These are phyloP conservation scores for Pseudocercospora macadamiae DNA, from an alignment of 2,329 filamentous ascomycete species.

Conservation along the genomic window DNA sequence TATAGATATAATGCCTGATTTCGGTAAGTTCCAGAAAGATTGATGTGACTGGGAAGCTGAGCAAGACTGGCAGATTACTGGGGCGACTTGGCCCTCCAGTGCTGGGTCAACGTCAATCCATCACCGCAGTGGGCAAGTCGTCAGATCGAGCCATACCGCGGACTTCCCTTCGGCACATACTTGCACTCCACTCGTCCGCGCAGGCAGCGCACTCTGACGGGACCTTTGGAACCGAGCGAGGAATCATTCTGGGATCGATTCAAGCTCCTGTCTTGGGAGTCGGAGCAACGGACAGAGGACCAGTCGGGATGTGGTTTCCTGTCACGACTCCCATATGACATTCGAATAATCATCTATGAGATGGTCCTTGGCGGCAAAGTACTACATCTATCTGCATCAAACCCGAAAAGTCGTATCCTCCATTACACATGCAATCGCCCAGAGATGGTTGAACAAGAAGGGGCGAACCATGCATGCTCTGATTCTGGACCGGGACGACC, in stretches of 20 bases:
- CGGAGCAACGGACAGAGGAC: slow-evolving; percentile 29
- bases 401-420: slow-evolving; percentile 32
- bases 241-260: slow-evolving; percentile 32
- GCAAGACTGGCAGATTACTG: slow-evolving; percentile 29
- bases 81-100: slow-evolving; percentile 35
- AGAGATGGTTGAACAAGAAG: slow-evolving; percentile 26
- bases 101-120: slow-evolving; percentile 35
- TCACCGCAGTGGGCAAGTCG: slow-evolving; percentile 38
- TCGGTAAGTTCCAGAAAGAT: neutral
- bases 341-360: slow-evolving; percentile 40
- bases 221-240: slow-evolving; percentile 28
- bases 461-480: slow-evolving; percentile 33
- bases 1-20: slow-evolving; percentile 1
- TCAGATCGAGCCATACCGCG: slow-evolving; percentile 35
- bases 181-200: slow-evolving; percentile 32
- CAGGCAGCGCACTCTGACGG: slow-evolving; percentile 34
- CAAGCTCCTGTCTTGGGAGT: slow-evolving; percentile 29
- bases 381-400: slow-evolving; percentile 33
- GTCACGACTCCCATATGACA: slow-evolving; percentile 35
- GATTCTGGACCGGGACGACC: slow-evolving; percentile 21
- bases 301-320: slow-evolving; percentile 32
- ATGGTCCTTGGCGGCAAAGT: slow-evolving; percentile 35
- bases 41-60: neutral
- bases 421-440: slow-evolving; percentile 34
- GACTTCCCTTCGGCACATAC: slow-evolving; percentile 38